These are phyloP conservation scores for Rosa hybrid DNA, from an alignment of 331 rosid species.

Conservation along the genomic window DNA sequence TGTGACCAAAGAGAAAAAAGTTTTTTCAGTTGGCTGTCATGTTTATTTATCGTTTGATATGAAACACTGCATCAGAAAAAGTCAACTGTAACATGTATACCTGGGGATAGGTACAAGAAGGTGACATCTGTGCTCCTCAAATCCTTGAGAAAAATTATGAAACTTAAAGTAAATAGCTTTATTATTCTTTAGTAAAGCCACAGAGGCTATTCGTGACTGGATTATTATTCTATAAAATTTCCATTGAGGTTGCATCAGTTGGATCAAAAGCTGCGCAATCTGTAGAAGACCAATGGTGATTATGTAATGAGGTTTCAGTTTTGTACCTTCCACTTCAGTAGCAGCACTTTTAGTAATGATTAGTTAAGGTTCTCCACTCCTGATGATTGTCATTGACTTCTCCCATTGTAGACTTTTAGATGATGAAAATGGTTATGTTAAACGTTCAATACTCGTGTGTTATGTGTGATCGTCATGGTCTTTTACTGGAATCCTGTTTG, in stretches of 20 bases:
- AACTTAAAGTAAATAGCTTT: neutral
- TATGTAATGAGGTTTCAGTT: neutral
- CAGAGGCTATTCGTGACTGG: neutral
- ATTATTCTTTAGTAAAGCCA: conserved; percentile 7
- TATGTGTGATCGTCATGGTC: neutral
- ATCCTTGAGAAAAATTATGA: neutral
- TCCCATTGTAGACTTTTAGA: neutral
- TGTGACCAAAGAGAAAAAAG: neutral
- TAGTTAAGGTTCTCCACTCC: neutral
- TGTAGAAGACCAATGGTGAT: neutral
- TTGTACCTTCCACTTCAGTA: neutral
- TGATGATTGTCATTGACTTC: neutral
- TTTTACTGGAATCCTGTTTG: neutral
- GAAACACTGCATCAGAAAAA: neutral
- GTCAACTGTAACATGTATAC: neutral
- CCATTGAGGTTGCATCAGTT: neutral
- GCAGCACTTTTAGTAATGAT: conserved; percentile 3
- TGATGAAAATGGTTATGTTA: conserved; percentile 5
- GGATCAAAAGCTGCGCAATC: neutral
- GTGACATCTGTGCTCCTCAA: neutral
- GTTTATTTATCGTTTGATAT: neutral
- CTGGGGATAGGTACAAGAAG: neutral
- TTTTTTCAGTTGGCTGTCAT: neutral
- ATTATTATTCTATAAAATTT: neutral
- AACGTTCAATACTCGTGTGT: neutral